These are phyloP conservation scores for Licmophora abbreviata DNA, from an alignment of 108 stramenopile genomes.

Conservation along the genomic window DNA sequence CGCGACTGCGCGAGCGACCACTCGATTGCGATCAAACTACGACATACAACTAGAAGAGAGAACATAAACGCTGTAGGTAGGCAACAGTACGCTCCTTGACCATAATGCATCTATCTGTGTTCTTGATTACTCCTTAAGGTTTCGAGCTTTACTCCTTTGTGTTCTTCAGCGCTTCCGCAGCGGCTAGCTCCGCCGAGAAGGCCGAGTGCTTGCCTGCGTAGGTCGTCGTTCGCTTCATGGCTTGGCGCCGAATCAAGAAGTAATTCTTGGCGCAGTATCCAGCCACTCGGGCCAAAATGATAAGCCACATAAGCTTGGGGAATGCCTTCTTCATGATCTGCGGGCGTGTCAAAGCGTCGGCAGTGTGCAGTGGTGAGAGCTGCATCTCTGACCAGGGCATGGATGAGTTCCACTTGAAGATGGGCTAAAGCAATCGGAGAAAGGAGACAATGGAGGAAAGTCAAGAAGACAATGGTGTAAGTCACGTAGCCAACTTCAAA, in stretches of 20 bases:
- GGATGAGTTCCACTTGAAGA: conserved; percentile 90
- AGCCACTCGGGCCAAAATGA: conserved; percentile 62
- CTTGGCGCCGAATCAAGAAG: conserved; percentile 76
- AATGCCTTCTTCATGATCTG: conserved; percentile 58
- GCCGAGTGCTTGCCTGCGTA: conserved; percentile 82
- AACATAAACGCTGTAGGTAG: no score
- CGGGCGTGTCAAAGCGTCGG: conserved; percentile 18
- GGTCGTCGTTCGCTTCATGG: conserved; percentile 73
- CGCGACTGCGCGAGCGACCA: no score
- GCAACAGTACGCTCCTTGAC: no score
- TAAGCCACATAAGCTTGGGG: conserved; percentile 76
- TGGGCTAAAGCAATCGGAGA: conserved; percentile 28
- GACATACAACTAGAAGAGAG: no score
- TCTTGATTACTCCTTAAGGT: no score
- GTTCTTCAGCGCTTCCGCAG: conserved; percentile 58
- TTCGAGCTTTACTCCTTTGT: no score
- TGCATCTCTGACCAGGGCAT: conserved; percentile 95
- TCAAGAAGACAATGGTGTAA: conserved; percentile 1
- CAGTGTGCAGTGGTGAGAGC: conserved; percentile 43
- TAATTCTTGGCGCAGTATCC: conserved; percentile 87
- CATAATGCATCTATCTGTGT: no score
- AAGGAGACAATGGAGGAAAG: not conserved
- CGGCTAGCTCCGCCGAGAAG: conserved; percentile 73
- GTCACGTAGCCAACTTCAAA: not conserved
- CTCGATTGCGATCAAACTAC: no score